Evolutionary conservation across 495 filamentous ascomycete species (phyloP).

Genomic region (Staphylotrichum tortipilum): DNA sequence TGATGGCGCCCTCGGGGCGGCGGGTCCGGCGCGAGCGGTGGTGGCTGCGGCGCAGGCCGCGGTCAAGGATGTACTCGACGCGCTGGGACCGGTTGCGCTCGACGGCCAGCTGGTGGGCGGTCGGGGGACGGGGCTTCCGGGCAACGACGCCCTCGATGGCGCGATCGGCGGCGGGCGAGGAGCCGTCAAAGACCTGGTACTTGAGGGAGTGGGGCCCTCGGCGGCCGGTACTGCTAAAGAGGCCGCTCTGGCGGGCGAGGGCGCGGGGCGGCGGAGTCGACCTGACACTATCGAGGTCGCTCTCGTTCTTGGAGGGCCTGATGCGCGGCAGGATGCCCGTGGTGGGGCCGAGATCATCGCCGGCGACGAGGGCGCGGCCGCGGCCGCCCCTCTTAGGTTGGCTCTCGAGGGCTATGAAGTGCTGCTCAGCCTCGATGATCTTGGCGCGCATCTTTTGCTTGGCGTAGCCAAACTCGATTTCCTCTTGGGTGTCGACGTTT

Average conservation of each 20-base stretch:
- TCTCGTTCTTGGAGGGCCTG: slow-evolving; percentile 48
- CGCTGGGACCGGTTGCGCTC: slow-evolving; percentile 81
- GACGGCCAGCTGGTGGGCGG: slow-evolving; percentile 86
- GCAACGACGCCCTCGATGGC: slow-evolving; percentile 35
- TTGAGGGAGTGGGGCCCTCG: slow-evolving; percentile 42
- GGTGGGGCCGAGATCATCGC: slow-evolving; percentile 57
- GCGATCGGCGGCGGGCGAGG: slow-evolving; percentile 39
- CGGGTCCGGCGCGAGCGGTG: slow-evolving; percentile 53
- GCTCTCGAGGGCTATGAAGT: slow-evolving; percentile 40
- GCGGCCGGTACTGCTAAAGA: slow-evolving; percentile 31
- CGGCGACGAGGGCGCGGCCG: slow-evolving; percentile 21
- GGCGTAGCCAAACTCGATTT: slow-evolving; percentile 74
- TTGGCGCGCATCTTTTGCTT: slow-evolving; percentile 81
- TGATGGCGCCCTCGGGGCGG: slow-evolving; percentile 51
- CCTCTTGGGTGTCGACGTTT: slow-evolving; percentile 83
- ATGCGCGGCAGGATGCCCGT: slow-evolving; percentile 42
- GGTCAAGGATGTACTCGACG: slow-evolving; percentile 77
- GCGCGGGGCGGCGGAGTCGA: slow-evolving; percentile 49
- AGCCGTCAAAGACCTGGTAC: slow-evolving; percentile 42
- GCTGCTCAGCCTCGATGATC: slow-evolving; percentile 48
- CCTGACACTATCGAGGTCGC: slow-evolving; percentile 49
- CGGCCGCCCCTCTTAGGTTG: slow-evolving; percentile 36
- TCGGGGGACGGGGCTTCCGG: slow-evolving; percentile 64
- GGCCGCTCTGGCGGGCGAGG: slow-evolving; percentile 32
- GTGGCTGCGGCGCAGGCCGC: slow-evolving; percentile 57